Conservation (phyloP, 148 eudicot genomes). For the Agrostemma githago region DNA sequence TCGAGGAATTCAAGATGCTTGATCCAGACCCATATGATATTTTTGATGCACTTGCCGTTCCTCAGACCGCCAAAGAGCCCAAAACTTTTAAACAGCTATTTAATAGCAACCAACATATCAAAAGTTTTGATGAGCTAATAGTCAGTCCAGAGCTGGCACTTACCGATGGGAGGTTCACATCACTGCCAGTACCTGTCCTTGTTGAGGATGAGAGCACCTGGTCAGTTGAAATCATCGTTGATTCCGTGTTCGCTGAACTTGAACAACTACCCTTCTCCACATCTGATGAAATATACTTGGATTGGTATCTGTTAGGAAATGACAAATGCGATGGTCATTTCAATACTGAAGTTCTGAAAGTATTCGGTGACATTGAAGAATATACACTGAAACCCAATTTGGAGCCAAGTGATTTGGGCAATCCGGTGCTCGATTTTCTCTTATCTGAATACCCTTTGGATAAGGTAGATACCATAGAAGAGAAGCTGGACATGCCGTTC, state of each 20-base stretch:
- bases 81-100: slow-evolving; percentile 45
- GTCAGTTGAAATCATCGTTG: slow-evolving; percentile 34
- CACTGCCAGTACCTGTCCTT: slow-evolving; percentile 68
- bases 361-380: slow-evolving; percentile 44
- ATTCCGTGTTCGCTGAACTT: slow-evolving; percentile 35
- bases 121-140: slow-evolving; percentile 55
- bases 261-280: slow-evolving; percentile 54
- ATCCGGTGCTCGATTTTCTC: slow-evolving; percentile 42
- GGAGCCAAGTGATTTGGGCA: slow-evolving; percentile 32
- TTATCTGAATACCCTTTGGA: slow-evolving; percentile 36
- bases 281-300: slow-evolving; percentile 83
- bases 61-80: slow-evolving; percentile 25
- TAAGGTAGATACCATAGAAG: slow-evolving; percentile 31
- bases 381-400: slow-evolving; percentile 25
- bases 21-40: slow-evolving; percentile 34
- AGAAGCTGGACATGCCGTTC: slow-evolving; percentile 37
- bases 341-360: slow-evolving; percentile 41
- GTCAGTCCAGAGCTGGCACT: slow-evolving; percentile 60
- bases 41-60: slow-evolving; percentile 34
- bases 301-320: slow-evolving; percentile 66
- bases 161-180: slow-evolving; percentile 65
- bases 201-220: slow-evolving; percentile 39
- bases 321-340: slow-evolving; percentile 38
- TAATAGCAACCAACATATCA: slow-evolving; percentile 34
- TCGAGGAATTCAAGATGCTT: slow-evolving; percentile 63